Evolutionary conservation across 108 stramenopile species (phyloP).

Genomic region (Pseudonitzschia multistriata): DNA sequence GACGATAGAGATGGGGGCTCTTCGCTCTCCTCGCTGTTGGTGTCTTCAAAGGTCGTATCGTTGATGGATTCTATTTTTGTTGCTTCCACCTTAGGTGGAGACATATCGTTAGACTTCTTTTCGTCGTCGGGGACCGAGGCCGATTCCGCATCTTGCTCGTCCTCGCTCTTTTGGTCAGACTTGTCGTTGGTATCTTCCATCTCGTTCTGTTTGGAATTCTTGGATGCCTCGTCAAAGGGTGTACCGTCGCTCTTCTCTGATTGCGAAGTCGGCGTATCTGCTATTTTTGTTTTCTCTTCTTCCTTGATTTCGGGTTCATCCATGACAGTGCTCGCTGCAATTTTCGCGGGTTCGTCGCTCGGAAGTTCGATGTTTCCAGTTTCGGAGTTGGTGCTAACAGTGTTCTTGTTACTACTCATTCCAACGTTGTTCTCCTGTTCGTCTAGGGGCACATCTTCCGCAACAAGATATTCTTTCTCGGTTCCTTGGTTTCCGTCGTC

Average conservation of each 20-base stretch:
- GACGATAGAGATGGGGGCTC: conserved; percentile 2
- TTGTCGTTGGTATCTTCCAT: too few relatives aligned
- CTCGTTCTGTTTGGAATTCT: neutral
- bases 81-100: neutral
- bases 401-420: conserved; percentile 3
- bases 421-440: conserved; percentile 1
- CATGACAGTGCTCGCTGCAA: neutral
- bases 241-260: neutral
- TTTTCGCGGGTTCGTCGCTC: neutral
- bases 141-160: neutral
- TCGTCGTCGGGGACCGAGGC: neutral
- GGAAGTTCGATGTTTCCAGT: neutral
- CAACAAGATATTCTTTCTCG: neutral
- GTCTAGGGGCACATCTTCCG: neutral
- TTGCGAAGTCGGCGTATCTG: neutral
- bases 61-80: neutral
- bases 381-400: neutral
- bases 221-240: neutral
- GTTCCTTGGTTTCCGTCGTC: neutral
- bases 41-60: neutral
- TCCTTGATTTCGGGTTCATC: neutral
- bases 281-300: neutral
- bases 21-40: neutral
- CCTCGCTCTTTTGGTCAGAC: neutral
- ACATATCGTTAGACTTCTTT: neutral